Evolutionary conservation across 2,329 filamentous ascomycete genomes (phyloP), one percentile per base, ranked within the genome.

Genomic region (Drechslerella coelobrocha): DNA sequence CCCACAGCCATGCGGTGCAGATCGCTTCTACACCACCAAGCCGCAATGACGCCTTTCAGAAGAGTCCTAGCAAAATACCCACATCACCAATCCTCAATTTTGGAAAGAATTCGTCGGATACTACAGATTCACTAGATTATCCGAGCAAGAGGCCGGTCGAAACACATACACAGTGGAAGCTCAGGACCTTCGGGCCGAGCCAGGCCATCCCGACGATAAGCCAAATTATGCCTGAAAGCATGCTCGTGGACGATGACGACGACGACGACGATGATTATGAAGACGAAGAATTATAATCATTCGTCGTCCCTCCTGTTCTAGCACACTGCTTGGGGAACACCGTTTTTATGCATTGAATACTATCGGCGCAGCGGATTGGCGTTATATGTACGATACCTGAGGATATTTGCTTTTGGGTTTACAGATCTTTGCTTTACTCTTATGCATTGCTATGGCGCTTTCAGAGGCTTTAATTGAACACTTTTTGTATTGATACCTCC

Each of bases 201-300:
- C 65, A 69, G 24, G 65, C 57, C 0, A 52, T 69, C 31, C 65
- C 65, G 5, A 69, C 65, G 8, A 59, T 69, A 9, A 69, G 65
- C 17, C 65, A 69, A n/a, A 53, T 69, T 37, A 31, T 69, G 19
- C 57, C 57, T 1, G 26, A 14, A 12, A 55, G 60, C n/a, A 45
- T 47, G 29, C 48, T 62, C 0, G 37, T 12, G 24, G 51, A 57
- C 24, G 43, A 37, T 10, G 24, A 39, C 10, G 65, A 69, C 10
- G 65, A 69, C 8, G 51, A 69, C 2, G 61, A 65, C 23, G 65
- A 65, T 5, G 51, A 56, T 1, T 50, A 68, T 24, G 62, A 68
- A 7, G 63, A 68, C 52, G 47, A 51, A 61, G 21, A n/a, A 2
- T 45, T 9, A 4, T 6, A 1, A 29, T 39, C 34, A 34, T 39